A percentile compares a stretch with the other conserved stretches of the same genome.
Evolutionary conservation across 371 early-diverging fungal species (phyloP).

Genomic region (Circinella umbellata): DNA sequence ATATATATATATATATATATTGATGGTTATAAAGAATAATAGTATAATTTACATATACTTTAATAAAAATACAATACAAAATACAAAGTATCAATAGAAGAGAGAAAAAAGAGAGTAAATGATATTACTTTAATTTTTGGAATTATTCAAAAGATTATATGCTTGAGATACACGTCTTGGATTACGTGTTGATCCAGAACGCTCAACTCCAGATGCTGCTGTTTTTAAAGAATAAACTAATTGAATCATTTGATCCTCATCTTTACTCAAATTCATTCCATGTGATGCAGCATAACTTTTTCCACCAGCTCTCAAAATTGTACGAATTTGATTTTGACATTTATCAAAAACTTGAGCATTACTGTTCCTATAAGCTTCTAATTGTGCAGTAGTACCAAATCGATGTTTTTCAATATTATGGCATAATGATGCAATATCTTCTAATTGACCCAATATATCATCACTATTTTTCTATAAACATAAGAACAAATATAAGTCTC

Average conservation of each 20-base stretch:
- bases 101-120: no score
- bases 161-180: slow-evolving; percentile 13
- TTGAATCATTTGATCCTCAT: slow-evolving; percentile 62
- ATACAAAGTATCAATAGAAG: no score
- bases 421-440: slow-evolving; percentile 48
- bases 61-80: no score
- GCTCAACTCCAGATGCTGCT: slow-evolving; percentile 14
- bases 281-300: slow-evolving; percentile 52
- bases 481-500: background rate
- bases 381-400: slow-evolving; percentile 29
- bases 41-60: no score
- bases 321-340: slow-evolving; percentile 55
- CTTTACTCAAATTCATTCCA: slow-evolving; percentile 42
- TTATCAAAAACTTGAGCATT: slow-evolving; percentile 57
- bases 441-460: slow-evolving; percentile 9
- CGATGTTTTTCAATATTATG: slow-evolving; percentile 52
- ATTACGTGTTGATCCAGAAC: slow-evolving; percentile 5
- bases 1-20: no score
- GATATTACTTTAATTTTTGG: no score
- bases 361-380: slow-evolving; percentile 29
- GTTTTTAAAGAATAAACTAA: slow-evolving; percentile 49
- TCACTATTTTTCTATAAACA: background rate
- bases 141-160: slow-evolving; percentile 6
- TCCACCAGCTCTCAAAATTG: slow-evolving; percentile 44
- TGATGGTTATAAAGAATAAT: no score